Evolutionary conservation across 2,329 filamentous ascomycete species (phyloP), one percentile per base, ranked within the genome.

Genomic region (Ilyonectria destructans): DNA sequence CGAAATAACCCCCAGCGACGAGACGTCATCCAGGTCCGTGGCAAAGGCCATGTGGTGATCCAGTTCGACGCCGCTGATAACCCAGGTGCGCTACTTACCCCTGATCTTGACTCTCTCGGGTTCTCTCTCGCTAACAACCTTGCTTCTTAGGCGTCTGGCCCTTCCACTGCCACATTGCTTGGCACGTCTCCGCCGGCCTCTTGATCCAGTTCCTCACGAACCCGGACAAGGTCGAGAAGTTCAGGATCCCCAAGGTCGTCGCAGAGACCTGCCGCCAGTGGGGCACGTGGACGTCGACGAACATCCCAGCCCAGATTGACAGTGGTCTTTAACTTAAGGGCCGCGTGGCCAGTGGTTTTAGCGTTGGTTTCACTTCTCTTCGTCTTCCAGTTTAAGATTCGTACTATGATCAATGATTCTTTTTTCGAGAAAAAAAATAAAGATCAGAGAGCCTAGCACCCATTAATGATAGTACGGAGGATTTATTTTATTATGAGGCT

Each of bases 91-190:
- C 59, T 6, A 19, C n/a, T 33, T 13, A 13, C 7, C 43, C 35
- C 23, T 6, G 6, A 33, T 9, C 15, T 15, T 33, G n/a, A 43
- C 15, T 26, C 35, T 8, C 10, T 13, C 26, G 29, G 54, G 31
- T 12, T 12, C 48, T 55, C 8, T 58, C 37, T 43, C 48, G 43
- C 56, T 62, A 13, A 43, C 57, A 58, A 55, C 19, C n/a, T 21
- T 29, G n/a, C 21, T 33, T 33, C 31, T 15, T 31, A 80, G 87
- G 79, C 80, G 87, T 69, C 70, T 88, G 86, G 86, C 80, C 84
- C 5, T 83, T 88, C 73, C 86, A 88, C 78, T 88, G 86, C 75
- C 86, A 88, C 77, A 85, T 88, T 58, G 85, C 84, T 4, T 90
- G 87, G 87, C 88, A 90, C 74, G 83, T 85, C 1, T 86, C 85